phyloP scores from a whole-genome alignment of 2,329 filamentous ascomycete genomes.

The Aspergillus ochraceus region DNA sequence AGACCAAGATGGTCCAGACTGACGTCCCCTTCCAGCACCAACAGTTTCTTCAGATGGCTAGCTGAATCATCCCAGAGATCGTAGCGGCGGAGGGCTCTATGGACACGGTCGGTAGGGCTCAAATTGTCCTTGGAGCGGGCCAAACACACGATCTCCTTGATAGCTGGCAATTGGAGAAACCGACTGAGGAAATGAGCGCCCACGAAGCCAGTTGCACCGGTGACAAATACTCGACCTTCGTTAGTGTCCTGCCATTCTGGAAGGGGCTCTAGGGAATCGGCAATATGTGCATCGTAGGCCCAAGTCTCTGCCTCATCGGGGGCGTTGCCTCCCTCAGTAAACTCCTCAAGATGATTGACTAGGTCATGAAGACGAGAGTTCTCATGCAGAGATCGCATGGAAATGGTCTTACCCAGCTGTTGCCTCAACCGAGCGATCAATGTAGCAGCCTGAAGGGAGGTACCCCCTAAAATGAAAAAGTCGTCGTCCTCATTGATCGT shows the following conservation, averaged over 20 bases:
- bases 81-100: constrained; percentile 57
- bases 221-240: constrained; percentile 48
- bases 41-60: constrained; percentile 9
- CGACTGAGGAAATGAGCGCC: constrained; percentile 73
- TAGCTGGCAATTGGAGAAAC: constrained; percentile 56
- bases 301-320: constrained; percentile 1
- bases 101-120: constrained; percentile 3
- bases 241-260: constrained; percentile 4
- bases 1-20: constrained; percentile 68
- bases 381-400: constrained; percentile 8
- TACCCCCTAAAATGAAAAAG: constrained; percentile 9
- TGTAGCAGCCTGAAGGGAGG: constrained; percentile 9
- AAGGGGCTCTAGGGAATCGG: background rate
- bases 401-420: constrained; percentile 3
- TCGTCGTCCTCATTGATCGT: constrained; percentile 7
- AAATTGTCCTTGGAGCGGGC: constrained; percentile 62
- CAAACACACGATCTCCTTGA: constrained; percentile 64
- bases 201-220: constrained; percentile 82
- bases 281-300: background rate
- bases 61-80: constrained; percentile 4
- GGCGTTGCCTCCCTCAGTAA: constrained; percentile 6
- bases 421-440: constrained; percentile 2
- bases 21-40: constrained; percentile 58
- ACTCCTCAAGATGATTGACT: constrained; percentile 3
- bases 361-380: constrained; percentile 2